Evolutionary conservation across 2,329 filamentous ascomycete species (phyloP).

Genomic region (Aspergillus tanneri): DNA sequence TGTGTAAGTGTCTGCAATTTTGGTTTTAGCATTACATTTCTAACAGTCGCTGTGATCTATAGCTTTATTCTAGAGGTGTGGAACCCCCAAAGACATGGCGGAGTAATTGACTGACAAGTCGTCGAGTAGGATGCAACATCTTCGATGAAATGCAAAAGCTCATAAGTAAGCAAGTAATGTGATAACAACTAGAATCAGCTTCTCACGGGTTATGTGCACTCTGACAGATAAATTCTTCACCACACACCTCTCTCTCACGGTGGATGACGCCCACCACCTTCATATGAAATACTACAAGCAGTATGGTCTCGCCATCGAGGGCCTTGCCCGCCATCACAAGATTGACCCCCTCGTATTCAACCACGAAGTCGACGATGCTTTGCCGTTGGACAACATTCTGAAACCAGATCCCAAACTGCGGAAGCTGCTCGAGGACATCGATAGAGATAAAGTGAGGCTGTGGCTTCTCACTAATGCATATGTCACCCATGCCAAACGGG

Average conservation of each 20-base stretch:
- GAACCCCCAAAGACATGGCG: not conserved
- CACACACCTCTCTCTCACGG: slow-evolving; percentile 69
- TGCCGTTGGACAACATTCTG: slow-evolving; percentile 83
- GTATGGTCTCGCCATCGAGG: slow-evolving; percentile 96
- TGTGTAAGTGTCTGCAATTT: slow-evolving; percentile 72
- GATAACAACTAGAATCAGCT: slow-evolving; percentile 36
- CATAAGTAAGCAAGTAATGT: slow-evolving; percentile 56
- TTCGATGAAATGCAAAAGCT: slow-evolving; percentile 84
- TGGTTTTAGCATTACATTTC: too few species aligned
- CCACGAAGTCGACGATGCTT: slow-evolving; percentile 85
- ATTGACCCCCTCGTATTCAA: slow-evolving; percentile 97
- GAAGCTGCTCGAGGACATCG: slow-evolving; percentile 75
- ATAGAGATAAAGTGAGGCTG: slow-evolving; percentile 75
- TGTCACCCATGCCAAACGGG: slow-evolving; percentile 77
- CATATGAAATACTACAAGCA: slow-evolving; percentile 92
- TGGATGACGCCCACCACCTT: slow-evolving; percentile 77
- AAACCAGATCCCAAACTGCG: slow-evolving; percentile 74
- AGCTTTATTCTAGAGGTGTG: slow-evolving; percentile 83
- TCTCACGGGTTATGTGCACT: not conserved
- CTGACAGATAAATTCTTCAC: slow-evolving; percentile 58
- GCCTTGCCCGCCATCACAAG: slow-evolving; percentile 87
- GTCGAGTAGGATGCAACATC: slow-evolving; percentile 65
- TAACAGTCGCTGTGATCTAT: slow-evolving; percentile 11
- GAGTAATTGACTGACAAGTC: slow-evolving; percentile 20
- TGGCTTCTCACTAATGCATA: slow-evolving; percentile 99